Evolutionary conservation across 495 filamentous ascomycete genomes (phyloP).

Genomic region (Xylaria longipes): DNA sequence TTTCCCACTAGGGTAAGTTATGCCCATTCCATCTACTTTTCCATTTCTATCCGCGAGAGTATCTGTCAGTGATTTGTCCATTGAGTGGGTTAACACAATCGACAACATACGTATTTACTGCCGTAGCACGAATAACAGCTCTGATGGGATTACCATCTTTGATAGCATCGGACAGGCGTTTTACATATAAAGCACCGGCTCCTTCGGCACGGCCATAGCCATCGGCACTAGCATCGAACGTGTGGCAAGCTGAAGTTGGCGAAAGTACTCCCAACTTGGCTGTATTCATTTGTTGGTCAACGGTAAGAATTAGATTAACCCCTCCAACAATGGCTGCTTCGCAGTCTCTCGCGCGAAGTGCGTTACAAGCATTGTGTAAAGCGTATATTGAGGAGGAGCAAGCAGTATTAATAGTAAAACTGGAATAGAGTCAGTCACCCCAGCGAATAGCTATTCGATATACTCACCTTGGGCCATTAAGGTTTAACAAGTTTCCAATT

Average conservation of each 20-base stretch:
- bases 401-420: conserved; percentile 60
- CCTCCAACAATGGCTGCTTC: conserved; percentile 45
- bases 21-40: conserved; percentile 54
- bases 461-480: conserved; percentile 50
- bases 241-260: conserved; percentile 38
- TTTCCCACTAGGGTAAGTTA: conserved; percentile 60
- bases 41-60: conserved; percentile 47
- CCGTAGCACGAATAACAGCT: conserved; percentile 46
- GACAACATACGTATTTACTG: conserved; percentile 54
- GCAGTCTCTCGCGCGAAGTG: conserved; percentile 43
- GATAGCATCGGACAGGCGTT: neutral
- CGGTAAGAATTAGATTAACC: conserved; percentile 44
- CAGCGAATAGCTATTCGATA: neutral
- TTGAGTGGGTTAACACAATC: conserved; percentile 30
- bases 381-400: conserved; percentile 61
- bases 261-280: conserved; percentile 52
- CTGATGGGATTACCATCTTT: neutral
- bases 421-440: conserved; percentile 33
- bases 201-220: conserved; percentile 5
- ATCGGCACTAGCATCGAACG: neutral
- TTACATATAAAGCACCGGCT: neutral
- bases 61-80: neutral
- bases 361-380: conserved; percentile 51
- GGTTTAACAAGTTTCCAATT: conserved; percentile 58
- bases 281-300: conserved; percentile 47